Conservation (phyloP, 306 rosid species). For the Acacia crassicarpa region DNA sequence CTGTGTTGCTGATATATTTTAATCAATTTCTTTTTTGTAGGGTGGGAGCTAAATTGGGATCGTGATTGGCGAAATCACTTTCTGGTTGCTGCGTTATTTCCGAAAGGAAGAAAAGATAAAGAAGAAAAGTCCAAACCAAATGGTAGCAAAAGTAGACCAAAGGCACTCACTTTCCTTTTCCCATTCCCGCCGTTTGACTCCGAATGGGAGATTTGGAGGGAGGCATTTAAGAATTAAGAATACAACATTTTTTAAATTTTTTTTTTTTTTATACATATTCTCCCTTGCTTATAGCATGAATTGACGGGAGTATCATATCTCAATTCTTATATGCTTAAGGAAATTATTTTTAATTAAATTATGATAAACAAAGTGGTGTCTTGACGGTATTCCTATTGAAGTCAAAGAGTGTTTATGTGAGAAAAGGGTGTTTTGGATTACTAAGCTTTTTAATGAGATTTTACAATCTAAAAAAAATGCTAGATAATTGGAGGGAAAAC, state of each 20-base stretch:
- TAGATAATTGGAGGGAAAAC: too few species aligned
- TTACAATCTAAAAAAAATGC: too few species aligned
- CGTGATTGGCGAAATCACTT: conserved; percentile 47
- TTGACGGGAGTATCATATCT: background rate
- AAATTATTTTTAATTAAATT: too few species aligned
- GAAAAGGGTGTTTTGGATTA: too few species aligned
- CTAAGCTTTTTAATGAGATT: too few species aligned
- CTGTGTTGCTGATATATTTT: background rate
- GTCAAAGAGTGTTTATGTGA: too few species aligned
- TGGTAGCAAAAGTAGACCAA: background rate
- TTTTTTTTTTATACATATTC: background rate
- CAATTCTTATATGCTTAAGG: background rate
- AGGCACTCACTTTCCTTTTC: background rate
- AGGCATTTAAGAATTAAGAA: background rate
- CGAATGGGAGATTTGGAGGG: background rate
- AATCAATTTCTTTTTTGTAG: conserved; percentile 20
- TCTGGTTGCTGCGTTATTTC: conserved; percentile 19
- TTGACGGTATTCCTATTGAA: too few species aligned
- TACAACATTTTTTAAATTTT: background rate
- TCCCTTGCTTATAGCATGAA: background rate
- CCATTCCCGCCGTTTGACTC: background rate
- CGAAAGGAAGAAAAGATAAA: background rate
- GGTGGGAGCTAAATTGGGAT: conserved; percentile 27
- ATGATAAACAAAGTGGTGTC: background rate
- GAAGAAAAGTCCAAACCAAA: background rate